A percentile compares a stretch with the other conserved stretches of the same genome.
These are phyloP conservation scores for Cordyceps fumosorosea DNA, from an alignment of 2,329 filamentous ascomycete species.

Conservation along the genomic window DNA sequence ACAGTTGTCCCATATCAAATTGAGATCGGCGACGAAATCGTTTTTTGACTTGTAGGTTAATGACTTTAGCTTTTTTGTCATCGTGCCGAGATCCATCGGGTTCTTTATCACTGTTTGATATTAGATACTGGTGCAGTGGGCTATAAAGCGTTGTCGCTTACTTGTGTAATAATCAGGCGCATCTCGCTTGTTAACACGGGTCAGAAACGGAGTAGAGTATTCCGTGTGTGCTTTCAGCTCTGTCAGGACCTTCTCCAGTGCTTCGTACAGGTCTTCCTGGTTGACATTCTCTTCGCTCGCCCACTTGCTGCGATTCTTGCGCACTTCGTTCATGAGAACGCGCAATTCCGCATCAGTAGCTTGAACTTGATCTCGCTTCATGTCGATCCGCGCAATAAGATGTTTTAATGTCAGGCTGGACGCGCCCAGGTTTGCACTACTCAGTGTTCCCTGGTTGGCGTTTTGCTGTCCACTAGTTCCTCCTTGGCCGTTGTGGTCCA, in stretches of 20 bases:
- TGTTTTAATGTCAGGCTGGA: constrained; percentile 96
- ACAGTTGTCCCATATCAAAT: constrained; percentile 96
- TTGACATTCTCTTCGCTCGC: constrained; percentile 95
- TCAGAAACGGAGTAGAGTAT: constrained; percentile 92
- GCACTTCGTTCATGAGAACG: constrained; percentile 90
- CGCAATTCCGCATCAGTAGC: constrained; percentile 90
- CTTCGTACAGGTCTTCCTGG: constrained; percentile 96
- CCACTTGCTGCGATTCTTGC: constrained; percentile 98
- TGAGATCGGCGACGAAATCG: constrained; percentile 89
- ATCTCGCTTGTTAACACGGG: constrained; percentile 92
- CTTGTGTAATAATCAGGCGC: constrained; percentile 91
- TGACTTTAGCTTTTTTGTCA: constrained; percentile 94
- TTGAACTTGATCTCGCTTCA: constrained; percentile 81
- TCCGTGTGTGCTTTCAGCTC: constrained; percentile 96
- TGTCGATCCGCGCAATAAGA: constrained; percentile 89
- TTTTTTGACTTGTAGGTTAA: constrained; percentile 80
- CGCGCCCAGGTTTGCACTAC: constrained; percentile 88
- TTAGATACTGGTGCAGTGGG: constrained; percentile 20
- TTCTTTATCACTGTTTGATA: constrained; percentile 71
- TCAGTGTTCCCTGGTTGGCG: constrained; percentile 79
- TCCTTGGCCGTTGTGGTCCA: constrained; percentile 56
- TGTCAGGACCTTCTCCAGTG: constrained; percentile 91
- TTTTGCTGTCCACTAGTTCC: constrained; percentile 42
- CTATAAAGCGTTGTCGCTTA: constrained; percentile 40
- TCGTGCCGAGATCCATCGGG: constrained; percentile 94